Evolutionary conservation across 1,284 basidiomycete species (phyloP).

Genomic region (Ustilago hordei): DNA sequence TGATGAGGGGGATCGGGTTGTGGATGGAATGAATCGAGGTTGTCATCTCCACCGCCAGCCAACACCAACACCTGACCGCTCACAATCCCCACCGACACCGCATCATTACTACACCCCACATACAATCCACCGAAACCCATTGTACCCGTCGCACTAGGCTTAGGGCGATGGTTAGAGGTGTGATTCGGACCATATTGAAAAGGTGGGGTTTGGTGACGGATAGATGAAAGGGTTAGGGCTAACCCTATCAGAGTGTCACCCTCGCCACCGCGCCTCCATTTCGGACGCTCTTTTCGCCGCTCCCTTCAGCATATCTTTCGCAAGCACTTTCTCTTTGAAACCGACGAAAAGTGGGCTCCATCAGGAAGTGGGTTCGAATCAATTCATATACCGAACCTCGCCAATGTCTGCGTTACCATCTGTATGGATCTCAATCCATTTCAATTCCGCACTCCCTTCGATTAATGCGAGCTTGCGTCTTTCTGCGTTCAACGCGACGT

Average conservation of each 20-base stretch:
- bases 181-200: too few relatives aligned
- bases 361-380: conserved; percentile 81
- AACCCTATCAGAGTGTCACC: neutral
- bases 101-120: neutral
- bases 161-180: too few relatives aligned
- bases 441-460: conserved; percentile 74
- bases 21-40: too few relatives aligned
- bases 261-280: conserved; percentile 73
- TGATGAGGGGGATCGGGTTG: too few relatives aligned
- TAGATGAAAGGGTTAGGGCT: neutral
- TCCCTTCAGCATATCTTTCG: conserved; percentile 75
- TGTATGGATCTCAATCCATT: conserved; percentile 70
- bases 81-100: neutral
- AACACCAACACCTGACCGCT: neutral
- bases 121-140: neutral
- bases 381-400: conserved; percentile 75
- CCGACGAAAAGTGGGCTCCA: conserved; percentile 86
- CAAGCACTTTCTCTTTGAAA: conserved; percentile 73
- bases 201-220: too few relatives aligned
- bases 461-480: conserved; percentile 82
- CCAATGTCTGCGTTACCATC: conserved; percentile 72
- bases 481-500: conserved; percentile 76
- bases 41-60: neutral
- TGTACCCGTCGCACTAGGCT: neutral
- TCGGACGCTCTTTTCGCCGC: conserved; percentile 80